Evolutionary conservation across 345 rosid genomes (phyloP).

Genomic region (Schrenkiella parvula): DNA sequence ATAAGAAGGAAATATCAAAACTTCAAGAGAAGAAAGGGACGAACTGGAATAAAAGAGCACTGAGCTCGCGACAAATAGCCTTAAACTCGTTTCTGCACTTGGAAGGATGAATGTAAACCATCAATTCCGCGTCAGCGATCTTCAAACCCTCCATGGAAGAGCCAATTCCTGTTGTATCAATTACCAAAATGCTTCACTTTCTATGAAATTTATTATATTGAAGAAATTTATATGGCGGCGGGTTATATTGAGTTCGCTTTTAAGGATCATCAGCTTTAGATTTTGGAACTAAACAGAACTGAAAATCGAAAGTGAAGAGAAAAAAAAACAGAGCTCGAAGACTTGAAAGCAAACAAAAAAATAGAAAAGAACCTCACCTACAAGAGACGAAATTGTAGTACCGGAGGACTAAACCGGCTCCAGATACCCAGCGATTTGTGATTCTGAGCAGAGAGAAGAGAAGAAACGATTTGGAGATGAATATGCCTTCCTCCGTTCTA

Average conservation of each 20-base stretch:
- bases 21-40: constrained; percentile 32
- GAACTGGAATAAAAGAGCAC: constrained; percentile 76
- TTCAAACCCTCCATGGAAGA: constrained; percentile 67
- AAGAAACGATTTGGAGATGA: background rate
- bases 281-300: background rate
- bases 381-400: background rate
- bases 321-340: background rate
- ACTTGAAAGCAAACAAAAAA: background rate
- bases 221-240: background rate
- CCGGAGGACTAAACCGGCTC: background rate
- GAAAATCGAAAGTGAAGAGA: background rate
- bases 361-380: background rate
- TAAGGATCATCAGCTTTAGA: background rate
- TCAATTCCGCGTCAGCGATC: constrained; percentile 53
- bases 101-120: constrained; percentile 61
- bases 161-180: background rate
- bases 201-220: background rate
- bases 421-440: background rate
- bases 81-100: constrained; percentile 45
- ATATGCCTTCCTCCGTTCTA: background rate
- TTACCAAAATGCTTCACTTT: background rate
- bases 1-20: background rate
- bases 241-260: background rate
- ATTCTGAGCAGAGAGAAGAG: background rate
- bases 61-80: constrained; percentile 78